Conservation (phyloP, 768 basidiomycete species). For the Dacryopinax primogenitus region DNA sequence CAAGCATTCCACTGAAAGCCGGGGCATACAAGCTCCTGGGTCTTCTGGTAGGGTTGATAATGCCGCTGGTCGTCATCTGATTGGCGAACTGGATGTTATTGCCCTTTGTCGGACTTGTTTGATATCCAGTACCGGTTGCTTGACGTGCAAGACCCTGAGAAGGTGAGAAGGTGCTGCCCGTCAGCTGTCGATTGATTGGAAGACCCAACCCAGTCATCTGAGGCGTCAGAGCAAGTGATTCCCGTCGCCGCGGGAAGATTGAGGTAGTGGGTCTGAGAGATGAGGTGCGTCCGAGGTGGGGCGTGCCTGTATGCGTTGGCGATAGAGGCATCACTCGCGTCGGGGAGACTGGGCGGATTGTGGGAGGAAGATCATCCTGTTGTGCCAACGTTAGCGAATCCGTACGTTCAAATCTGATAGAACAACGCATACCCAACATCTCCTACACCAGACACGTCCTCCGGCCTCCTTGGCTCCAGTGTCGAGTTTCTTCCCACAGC, state of each 20-base stretch:
- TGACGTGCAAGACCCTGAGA: not conserved
- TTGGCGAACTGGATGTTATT: not conserved
- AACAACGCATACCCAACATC: conserved; percentile 51
- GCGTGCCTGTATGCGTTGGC: conserved; percentile 34
- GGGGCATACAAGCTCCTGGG: not conserved
- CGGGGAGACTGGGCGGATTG: conserved; percentile 42
- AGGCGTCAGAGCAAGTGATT: not conserved
- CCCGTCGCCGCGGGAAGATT: not conserved
- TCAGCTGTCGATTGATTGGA: not conserved
- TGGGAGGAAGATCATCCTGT: conserved; percentile 29
- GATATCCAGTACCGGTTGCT: not conserved
- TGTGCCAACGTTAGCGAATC: conserved; percentile 37
- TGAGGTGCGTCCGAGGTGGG: conserved; percentile 16
- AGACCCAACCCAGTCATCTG: not conserved
- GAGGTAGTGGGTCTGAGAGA: not conserved
- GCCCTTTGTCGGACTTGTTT: not conserved
- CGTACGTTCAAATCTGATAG: not conserved
- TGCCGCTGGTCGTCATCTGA: not conserved
- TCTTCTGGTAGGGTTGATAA: not conserved
- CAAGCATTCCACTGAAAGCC: not conserved
- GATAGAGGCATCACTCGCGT: conserved; percentile 34
- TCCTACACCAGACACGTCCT: conserved; percentile 68
- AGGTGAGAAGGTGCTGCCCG: not conserved
- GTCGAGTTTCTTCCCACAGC: conserved; percentile 72
- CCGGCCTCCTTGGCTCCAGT: conserved; percentile 64